Evolutionary conservation across 2,329 filamentous ascomycete genomes (phyloP).

Genomic region (Colletotrichum tofieldiae): DNA sequence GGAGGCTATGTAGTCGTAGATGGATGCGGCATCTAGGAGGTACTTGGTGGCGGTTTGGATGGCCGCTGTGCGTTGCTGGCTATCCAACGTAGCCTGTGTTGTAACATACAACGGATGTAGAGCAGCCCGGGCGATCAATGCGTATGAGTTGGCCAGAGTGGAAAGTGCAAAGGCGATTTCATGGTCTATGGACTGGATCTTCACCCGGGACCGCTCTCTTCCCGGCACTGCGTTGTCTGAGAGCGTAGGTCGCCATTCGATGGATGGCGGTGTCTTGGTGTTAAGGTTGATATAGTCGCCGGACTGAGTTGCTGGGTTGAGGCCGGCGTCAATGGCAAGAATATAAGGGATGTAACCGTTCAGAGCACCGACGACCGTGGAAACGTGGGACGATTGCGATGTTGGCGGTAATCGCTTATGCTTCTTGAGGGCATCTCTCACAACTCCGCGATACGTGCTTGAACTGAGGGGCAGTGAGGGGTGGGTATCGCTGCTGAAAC

Average conservation of each 20-base stretch:
- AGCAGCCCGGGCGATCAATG: constrained; percentile 78
- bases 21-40: constrained; percentile 83
- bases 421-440: constrained; percentile 87
- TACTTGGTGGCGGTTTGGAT: constrained; percentile 83
- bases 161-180: constrained; percentile 87
- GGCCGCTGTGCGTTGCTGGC: constrained; percentile 78
- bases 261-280: constrained; percentile 71
- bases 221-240: constrained; percentile 75
- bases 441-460: constrained; percentile 86
- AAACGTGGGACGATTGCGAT: constrained; percentile 80
- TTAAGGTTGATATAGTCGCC: constrained; percentile 78
- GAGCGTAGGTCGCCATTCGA: constrained; percentile 90
- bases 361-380: constrained; percentile 77
- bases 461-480: constrained; percentile 88
- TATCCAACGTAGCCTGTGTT: constrained; percentile 70
- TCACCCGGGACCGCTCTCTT: constrained; percentile 76
- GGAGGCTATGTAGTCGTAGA: constrained; percentile 80
- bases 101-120: constrained; percentile 82
- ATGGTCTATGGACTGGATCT: constrained; percentile 82
- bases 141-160: constrained; percentile 82
- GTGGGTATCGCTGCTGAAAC: constrained; percentile 85
- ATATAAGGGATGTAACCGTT: constrained; percentile 89
- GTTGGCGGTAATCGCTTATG: constrained; percentile 87
- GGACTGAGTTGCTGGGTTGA: constrained; percentile 68
- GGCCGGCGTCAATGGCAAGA: constrained; percentile 80